These are phyloP conservation scores for Catunica adiposa DNA, from an alignment of 2,329 filamentous ascomycete species.

Conservation along the genomic window DNA sequence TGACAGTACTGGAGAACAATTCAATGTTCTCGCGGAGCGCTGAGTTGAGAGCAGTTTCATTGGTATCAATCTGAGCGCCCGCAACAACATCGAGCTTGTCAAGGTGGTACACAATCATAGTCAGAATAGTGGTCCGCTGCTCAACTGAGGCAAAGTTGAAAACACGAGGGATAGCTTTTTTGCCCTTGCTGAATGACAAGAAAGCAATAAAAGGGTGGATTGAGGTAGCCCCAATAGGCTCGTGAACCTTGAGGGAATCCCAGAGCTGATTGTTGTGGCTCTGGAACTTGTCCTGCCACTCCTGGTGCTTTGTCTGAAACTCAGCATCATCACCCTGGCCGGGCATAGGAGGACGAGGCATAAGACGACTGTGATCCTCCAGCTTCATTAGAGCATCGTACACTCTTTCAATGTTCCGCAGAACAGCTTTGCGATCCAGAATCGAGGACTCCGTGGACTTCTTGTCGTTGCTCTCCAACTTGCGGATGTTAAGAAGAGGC, in stretches of 20 bases:
- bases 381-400: slow-evolving; percentile 82
- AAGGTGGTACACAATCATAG: slow-evolving; percentile 86
- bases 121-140: slow-evolving; percentile 86
- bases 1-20: slow-evolving; percentile 71
- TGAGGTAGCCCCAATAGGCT: slow-evolving; percentile 63
- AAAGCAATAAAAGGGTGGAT: slow-evolving; percentile 93
- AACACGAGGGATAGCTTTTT: slow-evolving; percentile 85
- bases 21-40: slow-evolving; percentile 82
- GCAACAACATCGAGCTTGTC: slow-evolving; percentile 83
- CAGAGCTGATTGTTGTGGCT: slow-evolving; percentile 68
- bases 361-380: slow-evolving; percentile 76
- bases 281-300: slow-evolving; percentile 59
- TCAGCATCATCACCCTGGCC: slow-evolving; percentile 39
- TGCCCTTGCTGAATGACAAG: slow-evolving; percentile 85
- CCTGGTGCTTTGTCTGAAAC: slow-evolving; percentile 55
- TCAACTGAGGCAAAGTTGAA: slow-evolving; percentile 87
- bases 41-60: slow-evolving; percentile 54
- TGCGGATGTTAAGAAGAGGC: slow-evolving; percentile 79
- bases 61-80: slow-evolving; percentile 56
- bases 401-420: slow-evolving; percentile 75
- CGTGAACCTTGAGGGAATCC: slow-evolving; percentile 78
- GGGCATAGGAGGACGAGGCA: slow-evolving; percentile 40
- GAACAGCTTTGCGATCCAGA: slow-evolving; percentile 63
- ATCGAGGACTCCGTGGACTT: slow-evolving; percentile 15
- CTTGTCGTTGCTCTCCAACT: slow-evolving; percentile 48